Base-by-base conservation (phyloP, 1,139 yeast genomes). In the Candida pseudoviswanathii region DNA sequence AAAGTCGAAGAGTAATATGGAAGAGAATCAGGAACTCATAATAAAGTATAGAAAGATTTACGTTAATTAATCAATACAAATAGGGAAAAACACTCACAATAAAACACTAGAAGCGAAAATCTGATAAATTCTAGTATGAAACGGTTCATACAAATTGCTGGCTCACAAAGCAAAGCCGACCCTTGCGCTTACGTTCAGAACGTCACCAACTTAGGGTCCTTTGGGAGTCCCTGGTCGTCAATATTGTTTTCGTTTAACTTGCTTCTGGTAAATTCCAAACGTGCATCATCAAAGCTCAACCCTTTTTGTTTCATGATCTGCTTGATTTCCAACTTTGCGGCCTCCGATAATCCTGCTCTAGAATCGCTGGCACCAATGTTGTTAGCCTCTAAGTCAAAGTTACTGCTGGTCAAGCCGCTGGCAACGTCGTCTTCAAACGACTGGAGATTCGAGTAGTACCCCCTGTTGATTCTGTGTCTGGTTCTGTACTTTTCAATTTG, bases 231-330 rank as follows among this genome's bases (percentile, higher is more conserved):
- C 51, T 67, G 60, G 3, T 58, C 54, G 36, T 78, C 88, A 37
- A 88, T 81, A 10, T 77, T 78, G 62, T 87, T 80, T 21, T 70
- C 64, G 2, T 71, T 68, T 61, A 88, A 74, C 54, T 69, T 70
- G 21, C 64, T 58, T 50, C 70, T 73, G 1, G 82, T 77, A 58
- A 79, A 85, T 47, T 72, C 62, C 9, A 80, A 66, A 49, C 96
- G 71, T 1, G 96, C 96, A 43, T 83, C 82, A 61, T 89, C 96
- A 64, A 89, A 89, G 1, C 78, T 60, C 34, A 86, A 50, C 25
- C 71, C 62, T 39, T 68, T 61, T 26, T 70, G 65, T 4, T 70
- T 60, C 95, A 88, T 88, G 21, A 87, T 70, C 33, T 64, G 57
- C 51, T 71, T 69, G 16, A 89, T 82, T 48, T 73, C 78, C 10